phyloP scores from a whole-genome alignment of 2,329 filamentous ascomycete species.

The Penicillium sp. region DNA sequence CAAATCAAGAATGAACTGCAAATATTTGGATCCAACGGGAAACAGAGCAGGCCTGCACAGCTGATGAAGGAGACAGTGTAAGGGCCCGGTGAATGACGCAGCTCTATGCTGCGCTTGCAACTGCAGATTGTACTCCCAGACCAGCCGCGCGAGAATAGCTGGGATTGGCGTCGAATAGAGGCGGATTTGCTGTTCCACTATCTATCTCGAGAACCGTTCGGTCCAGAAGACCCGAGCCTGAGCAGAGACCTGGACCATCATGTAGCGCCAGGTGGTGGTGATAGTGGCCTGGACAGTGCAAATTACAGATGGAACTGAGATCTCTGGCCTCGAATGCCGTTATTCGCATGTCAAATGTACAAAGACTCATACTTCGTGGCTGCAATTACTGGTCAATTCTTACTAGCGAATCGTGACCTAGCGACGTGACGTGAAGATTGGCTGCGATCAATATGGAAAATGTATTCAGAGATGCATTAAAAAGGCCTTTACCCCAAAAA shows the following conservation, averaged over 20 bases:
- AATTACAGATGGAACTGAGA: no score
- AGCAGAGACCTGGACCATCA: no score
- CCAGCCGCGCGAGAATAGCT: neutral
- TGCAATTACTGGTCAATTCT: no score
- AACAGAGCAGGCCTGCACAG: neutral
- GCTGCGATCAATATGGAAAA: neutral
- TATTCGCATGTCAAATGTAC: no score
- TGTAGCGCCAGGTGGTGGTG: no score
- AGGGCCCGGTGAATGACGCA: neutral
- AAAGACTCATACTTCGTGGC: no score
- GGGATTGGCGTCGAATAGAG: no score
- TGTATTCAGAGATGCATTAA: constrained; percentile 26
- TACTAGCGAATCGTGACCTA: neutral
- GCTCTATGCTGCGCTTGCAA: neutral
- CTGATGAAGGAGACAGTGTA: neutral
- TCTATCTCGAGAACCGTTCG: no score
- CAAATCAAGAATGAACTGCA: constrained; percentile 16
- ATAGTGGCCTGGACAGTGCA: no score
- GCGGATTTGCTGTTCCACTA: no score
- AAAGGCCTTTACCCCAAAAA: constrained; percentile 19
- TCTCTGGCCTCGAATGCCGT: no score
- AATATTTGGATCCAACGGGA: neutral
- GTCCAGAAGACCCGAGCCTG: no score
- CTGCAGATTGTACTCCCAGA: neutral
- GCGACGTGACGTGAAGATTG: neutral